Evolutionary conservation across 305 asterid genomes (phyloP).

Genomic region (Nicotiana rustica): DNA sequence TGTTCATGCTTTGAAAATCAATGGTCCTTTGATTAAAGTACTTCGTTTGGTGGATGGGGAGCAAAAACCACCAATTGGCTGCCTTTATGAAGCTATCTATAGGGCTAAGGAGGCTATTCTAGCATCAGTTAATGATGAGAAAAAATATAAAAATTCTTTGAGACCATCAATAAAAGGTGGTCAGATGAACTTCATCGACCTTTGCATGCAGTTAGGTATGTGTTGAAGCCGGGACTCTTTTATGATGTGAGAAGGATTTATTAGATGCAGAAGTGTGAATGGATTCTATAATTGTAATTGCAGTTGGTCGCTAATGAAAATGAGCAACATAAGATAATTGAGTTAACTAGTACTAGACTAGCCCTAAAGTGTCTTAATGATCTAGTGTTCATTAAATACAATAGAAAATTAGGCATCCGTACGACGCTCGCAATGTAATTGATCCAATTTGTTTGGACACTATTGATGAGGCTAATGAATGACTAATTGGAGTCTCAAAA

Average conservation of each 20-base stretch:
- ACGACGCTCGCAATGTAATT: background rate
- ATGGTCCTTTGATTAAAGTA: slow-evolving; percentile 25
- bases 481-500: background rate
- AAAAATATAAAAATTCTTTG: slow-evolving; percentile 24
- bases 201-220: slow-evolving; percentile 25
- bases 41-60: slow-evolving; percentile 31
- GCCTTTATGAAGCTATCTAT: slow-evolving; percentile 32
- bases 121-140: background rate
- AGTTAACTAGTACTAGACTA: background rate
- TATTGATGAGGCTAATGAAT: slow-evolving; percentile 20
- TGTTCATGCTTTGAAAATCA: slow-evolving; percentile 24
- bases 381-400: slow-evolving; percentile 12
- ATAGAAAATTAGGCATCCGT: background rate
- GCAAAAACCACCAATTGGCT: slow-evolving; percentile 23
- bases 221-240: background rate
- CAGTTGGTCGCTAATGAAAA: background rate
- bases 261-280: background rate
- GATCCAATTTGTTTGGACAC: slow-evolving; percentile 13
- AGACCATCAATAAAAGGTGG: slow-evolving; percentile 27
- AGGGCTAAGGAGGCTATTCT: slow-evolving; percentile 16
- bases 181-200: slow-evolving; percentile 26
- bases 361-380: background rate
- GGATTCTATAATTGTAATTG: background rate
- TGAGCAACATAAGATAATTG: background rate
- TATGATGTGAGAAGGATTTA: background rate